These are phyloP conservation scores for Onygena corvina DNA, from an alignment of 2,329 filamentous ascomycete species.

Conservation along the genomic window DNA sequence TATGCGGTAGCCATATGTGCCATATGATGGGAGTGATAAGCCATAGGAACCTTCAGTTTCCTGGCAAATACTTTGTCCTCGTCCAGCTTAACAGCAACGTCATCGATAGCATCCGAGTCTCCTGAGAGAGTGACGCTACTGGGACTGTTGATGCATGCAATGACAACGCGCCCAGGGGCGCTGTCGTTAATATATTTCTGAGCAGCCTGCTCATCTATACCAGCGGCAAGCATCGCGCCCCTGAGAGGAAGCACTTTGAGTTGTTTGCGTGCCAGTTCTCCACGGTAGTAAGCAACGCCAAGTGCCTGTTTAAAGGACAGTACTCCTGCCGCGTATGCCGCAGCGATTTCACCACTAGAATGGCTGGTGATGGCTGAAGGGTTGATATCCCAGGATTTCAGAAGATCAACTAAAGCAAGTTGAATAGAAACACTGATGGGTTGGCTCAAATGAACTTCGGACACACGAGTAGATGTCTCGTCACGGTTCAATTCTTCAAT, in stretches of 20 bases:
- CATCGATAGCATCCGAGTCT: conserved; percentile 14
- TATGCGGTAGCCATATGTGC: not conserved
- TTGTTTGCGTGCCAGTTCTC: not conserved
- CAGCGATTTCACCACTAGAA: conserved; percentile 16
- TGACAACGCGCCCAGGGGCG: not conserved
- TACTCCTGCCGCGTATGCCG: conserved; percentile 17
- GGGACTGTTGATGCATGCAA: conserved; percentile 16
- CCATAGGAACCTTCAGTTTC: conserved; percentile 10
- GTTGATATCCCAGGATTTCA: conserved; percentile 3
- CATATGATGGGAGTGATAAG: conserved; percentile 12
- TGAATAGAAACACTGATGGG: conserved; percentile 14
- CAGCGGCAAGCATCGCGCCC: conserved; percentile 11
- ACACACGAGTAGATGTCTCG: not conserved
- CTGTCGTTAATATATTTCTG: conserved; percentile 3
- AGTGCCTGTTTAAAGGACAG: conserved; percentile 25
- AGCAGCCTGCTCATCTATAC: not conserved
- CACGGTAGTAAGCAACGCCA: conserved; percentile 38
- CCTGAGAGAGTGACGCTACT: conserved; percentile 21
- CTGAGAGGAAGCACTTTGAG: conserved; percentile 14
- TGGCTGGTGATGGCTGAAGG: conserved; percentile 14
- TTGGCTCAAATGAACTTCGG: conserved; percentile 11
- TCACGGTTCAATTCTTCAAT: not conserved
- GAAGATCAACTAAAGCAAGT: conserved; percentile 11
- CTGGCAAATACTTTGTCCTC: conserved; percentile 10
- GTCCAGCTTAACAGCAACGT: conserved; percentile 16